Conservation (phyloP, 1,284 basidiomycete genomes). For the Sutorius eximius region DNA sequence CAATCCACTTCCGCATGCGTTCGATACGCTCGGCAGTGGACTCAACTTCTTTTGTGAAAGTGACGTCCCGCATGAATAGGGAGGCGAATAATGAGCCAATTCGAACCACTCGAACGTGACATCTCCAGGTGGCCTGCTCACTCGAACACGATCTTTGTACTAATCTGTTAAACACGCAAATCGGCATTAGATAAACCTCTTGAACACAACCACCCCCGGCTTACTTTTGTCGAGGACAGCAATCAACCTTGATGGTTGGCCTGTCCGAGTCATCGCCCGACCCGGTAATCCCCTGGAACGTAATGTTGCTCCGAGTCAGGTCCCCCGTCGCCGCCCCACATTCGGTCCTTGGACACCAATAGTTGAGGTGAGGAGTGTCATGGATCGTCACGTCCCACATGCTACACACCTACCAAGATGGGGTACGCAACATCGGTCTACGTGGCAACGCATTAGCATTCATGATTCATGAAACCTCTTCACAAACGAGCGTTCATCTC, state of each 20-base stretch:
- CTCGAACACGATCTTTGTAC: conserved; percentile 10
- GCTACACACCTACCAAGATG: conserved; percentile 12
- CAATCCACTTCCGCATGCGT: conserved; percentile 6
- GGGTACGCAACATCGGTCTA: conserved; percentile 6
- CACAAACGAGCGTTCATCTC: neutral
- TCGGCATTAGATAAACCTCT: neutral
- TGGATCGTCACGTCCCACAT: neutral
- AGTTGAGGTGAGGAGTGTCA: conserved; percentile 1
- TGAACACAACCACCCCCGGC: neutral
- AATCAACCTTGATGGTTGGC: conserved; percentile 4
- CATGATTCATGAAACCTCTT: neutral
- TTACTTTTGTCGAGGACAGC: neutral
- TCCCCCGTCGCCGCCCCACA: conserved; percentile 2
- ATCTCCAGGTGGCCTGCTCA: neutral
- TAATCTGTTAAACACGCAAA: conserved; percentile 2
- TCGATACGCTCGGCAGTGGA: neutral
- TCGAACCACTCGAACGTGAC: neutral
- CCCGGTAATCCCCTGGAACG: conserved; percentile 10
- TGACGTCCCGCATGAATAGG: conserved; percentile 1
- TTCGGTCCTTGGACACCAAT: conserved; percentile 1
- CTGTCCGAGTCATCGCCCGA: conserved; percentile 2
- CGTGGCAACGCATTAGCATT: conserved; percentile 1
- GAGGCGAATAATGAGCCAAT: neutral
- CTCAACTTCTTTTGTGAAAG: neutral
- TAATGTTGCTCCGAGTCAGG: conserved; percentile 12